These are phyloP conservation scores for Skeletonema tropicum DNA, from an alignment of 108 stramenopile species.

Conservation along the genomic window DNA sequence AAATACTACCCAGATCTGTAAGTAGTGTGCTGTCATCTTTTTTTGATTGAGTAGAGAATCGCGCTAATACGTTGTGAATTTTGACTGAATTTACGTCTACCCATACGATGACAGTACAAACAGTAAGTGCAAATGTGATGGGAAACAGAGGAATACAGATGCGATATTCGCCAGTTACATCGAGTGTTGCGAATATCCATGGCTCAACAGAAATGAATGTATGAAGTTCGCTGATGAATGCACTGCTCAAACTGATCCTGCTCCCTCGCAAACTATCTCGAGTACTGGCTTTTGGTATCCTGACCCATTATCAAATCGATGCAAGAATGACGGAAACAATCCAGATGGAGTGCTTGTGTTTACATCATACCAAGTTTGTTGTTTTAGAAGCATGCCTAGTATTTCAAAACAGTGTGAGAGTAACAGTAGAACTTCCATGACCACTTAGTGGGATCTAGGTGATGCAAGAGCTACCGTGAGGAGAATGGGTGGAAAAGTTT, in stretches of 20 bases:
- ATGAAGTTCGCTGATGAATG: neutral
- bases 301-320: constrained; percentile 7
- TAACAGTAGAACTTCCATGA: neutral
- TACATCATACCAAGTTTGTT: constrained; percentile 1
- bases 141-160: neutral
- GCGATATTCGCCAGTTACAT: neutral
- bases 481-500: neutral
- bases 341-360: constrained; percentile 6
- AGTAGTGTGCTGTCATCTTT: neutral
- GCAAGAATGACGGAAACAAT: constrained; percentile 25
- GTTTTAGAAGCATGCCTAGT: neutral
- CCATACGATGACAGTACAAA: neutral
- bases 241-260: neutral
- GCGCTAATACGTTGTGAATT: neutral
- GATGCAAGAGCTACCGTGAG: no score
- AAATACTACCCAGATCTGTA: neutral
- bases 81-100: neutral
- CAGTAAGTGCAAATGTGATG: neutral
- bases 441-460: neutral
- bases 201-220: neutral
- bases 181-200: neutral
- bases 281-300: constrained; percentile 8
- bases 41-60: neutral
- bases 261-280: neutral
- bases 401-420: neutral